A percentile compares a stretch with the other conserved stretches of the same genome.
phyloP scores from a whole-genome alignment of 768 basidiomycete genomes.

The Suillus brevipes region DNA sequence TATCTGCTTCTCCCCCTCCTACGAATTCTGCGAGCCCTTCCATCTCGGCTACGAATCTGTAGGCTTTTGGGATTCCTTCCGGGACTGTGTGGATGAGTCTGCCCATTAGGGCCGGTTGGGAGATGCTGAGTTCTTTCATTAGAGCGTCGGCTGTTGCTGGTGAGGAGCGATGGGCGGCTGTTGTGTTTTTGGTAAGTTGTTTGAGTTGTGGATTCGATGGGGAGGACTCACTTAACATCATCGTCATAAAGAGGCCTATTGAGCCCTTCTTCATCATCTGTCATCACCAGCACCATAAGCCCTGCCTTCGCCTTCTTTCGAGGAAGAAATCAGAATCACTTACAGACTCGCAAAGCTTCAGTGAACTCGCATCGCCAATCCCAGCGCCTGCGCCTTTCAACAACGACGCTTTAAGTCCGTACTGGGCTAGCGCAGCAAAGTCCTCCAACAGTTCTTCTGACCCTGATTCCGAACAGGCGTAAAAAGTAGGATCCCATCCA shows the following conservation, averaged over 20 bases:
- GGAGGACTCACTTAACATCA: conserved; percentile 45
- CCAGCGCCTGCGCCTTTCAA: conserved; percentile 47
- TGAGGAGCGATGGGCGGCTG: conserved; percentile 52
- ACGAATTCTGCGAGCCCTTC: conserved; percentile 57
- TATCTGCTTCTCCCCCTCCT: conserved; percentile 40
- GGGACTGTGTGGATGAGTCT: conserved; percentile 41
- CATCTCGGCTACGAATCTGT: conserved; percentile 61
- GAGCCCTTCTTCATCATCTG: conserved; percentile 56
- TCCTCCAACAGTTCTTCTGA: conserved; percentile 30
- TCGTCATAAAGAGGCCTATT: conserved; percentile 49
- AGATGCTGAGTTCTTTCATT: conserved; percentile 43
- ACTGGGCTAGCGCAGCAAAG: conserved; percentile 38
- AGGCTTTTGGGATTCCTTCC: conserved; percentile 56
- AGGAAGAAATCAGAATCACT: conserved; percentile 15
- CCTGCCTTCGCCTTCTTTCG: neutral
- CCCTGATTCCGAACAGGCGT: conserved; percentile 40
- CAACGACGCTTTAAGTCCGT: conserved; percentile 44
- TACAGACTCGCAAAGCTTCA: conserved; percentile 62
- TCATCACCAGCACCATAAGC: neutral
- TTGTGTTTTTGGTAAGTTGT: neutral
- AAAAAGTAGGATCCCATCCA: conserved; percentile 51
- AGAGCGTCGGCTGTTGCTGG: conserved; percentile 56
- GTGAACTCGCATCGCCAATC: conserved; percentile 53
- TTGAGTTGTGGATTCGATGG: neutral
- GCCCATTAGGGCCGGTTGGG: conserved; percentile 46